Base-by-base conservation (phyloP, 176 grass and related monocot genomes). In the Avena eriantha region DNA sequence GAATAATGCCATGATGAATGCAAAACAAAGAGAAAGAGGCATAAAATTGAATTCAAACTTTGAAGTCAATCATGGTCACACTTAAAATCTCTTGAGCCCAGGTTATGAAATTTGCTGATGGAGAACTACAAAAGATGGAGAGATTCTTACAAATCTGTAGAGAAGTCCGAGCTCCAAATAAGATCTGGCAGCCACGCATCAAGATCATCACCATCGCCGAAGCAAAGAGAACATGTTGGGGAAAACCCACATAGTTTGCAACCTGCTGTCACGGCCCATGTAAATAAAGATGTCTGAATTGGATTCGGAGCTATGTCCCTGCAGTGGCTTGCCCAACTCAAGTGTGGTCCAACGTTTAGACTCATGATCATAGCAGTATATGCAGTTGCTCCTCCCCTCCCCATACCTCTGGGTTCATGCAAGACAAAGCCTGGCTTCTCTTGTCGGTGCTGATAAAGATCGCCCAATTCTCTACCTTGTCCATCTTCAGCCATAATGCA, bases 331-430 rank as follows among this genome's bases (percentile, higher is more conserved):
- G 13, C 12, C 72, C 36, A 72, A 46, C 19, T 23, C 69, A 7
- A 72, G 1, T 13, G 19, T 19, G 11, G 12, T 23, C 36, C 18
- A n/a, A 71, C 10, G 19, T 71, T 71, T 71, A 13, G 68, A 71
- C 18, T 41, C 18, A 0, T 41, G 68, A 10, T 71, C 10, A 43
- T 43, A 71, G 69, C 10, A 72, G 2, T 72, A 72, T 46, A 72
- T 23, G 39, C 69, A 72, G 9, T 72, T 72, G 69, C 39, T 46
- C 19, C 19, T 41, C 1, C 1, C 69, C 39, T 72, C 69, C 69
- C 36, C 69, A 46, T 45, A n/a, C 22, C 4, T 46, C 18, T 45
- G 69, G 39, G 69, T 72, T 72, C 69, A 72, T 72, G 69, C 69
- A 72, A 23, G 69, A 72, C 39, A 72, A 23, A 22, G 69, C 7